These are phyloP conservation scores for Naganishia liquefaciens DNA, from an alignment of 1,284 basidiomycete genomes.

Conservation along the genomic window DNA sequence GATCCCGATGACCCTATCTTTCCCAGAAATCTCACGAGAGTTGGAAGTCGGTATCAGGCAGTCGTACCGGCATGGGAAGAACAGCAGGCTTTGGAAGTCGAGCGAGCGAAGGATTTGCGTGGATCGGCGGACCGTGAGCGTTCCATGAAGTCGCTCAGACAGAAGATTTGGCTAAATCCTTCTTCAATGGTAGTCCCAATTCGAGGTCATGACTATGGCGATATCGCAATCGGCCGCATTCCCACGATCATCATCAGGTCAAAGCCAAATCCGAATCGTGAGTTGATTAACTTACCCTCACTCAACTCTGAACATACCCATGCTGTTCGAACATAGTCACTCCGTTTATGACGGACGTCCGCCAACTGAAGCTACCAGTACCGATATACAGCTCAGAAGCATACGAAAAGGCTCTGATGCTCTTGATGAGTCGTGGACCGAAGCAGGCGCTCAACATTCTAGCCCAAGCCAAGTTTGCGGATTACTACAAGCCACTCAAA, in stretches of 20 bases:
- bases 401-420: conserved; percentile 26
- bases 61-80: conserved; percentile 53
- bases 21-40: conserved; percentile 81
- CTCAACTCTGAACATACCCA: not conserved
- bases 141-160: conserved; percentile 36
- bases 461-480: conserved; percentile 15
- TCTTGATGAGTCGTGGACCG: conserved; percentile 5
- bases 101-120: conserved; percentile 45
- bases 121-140: conserved; percentile 42
- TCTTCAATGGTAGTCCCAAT: not conserved
- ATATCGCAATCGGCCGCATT: conserved; percentile 3
- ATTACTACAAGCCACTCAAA: conserved; percentile 26
- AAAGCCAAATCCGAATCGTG: conserved; percentile 23
- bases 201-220: conserved; percentile 17
- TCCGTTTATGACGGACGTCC: conserved; percentile 22
- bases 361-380: conserved; percentile 21
- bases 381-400: conserved; percentile 25
- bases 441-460: conserved; percentile 7
- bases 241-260: conserved; percentile 23
- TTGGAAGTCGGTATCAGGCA: conserved; percentile 84
- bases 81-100: conserved; percentile 42
- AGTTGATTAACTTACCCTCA: not conserved
- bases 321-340: not conserved
- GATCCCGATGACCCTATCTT: conserved; percentile 94
- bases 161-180: not conserved